A percentile compares a stretch with the other conserved stretches of the same genome.
phyloP scores from a whole-genome alignment of 176 grass and related monocot genomes.

The Triticum timopheevii region DNA sequence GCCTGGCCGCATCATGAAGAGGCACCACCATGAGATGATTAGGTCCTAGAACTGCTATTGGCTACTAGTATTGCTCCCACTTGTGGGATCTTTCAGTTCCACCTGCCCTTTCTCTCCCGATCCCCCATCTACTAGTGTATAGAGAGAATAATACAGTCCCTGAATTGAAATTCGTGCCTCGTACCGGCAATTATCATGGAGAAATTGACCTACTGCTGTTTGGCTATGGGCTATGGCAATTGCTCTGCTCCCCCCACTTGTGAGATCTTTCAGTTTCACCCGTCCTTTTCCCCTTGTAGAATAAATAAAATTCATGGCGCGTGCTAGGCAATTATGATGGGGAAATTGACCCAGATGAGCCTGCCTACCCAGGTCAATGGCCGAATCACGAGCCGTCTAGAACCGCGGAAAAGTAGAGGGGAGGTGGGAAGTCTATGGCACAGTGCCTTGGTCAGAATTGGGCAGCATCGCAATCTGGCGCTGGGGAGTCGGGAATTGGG shows the following conservation, averaged over 20 bases:
- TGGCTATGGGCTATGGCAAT: too few species aligned
- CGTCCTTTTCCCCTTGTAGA: neutral
- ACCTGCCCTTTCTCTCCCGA: neutral
- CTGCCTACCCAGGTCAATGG: conserved; percentile 11
- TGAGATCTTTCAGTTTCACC: conserved; percentile 10
- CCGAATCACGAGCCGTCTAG: neutral
- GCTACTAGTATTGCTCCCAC: neutral
- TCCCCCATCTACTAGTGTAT: neutral
- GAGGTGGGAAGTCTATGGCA: neutral
- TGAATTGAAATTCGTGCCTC: neutral
- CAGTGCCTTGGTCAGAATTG: neutral
- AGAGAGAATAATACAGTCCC: neutral
- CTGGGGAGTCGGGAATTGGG: neutral
- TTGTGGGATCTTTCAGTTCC: conserved; percentile 23
- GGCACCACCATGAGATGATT: conserved; percentile 27
- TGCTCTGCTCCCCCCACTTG: neutral
- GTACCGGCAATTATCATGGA: neutral
- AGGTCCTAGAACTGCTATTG: neutral
- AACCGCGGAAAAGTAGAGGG: neutral
- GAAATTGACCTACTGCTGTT: neutral
- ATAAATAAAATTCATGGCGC: too few species aligned
- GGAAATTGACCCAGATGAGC: neutral
- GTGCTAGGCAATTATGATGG: neutral
- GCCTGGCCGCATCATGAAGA: conserved; percentile 14
- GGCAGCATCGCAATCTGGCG: neutral